Evolutionary conservation across 2,329 filamentous ascomycete species (phyloP), one percentile per base, ranked within the genome.

Genomic region (Colletotrichum truncatum): DNA sequence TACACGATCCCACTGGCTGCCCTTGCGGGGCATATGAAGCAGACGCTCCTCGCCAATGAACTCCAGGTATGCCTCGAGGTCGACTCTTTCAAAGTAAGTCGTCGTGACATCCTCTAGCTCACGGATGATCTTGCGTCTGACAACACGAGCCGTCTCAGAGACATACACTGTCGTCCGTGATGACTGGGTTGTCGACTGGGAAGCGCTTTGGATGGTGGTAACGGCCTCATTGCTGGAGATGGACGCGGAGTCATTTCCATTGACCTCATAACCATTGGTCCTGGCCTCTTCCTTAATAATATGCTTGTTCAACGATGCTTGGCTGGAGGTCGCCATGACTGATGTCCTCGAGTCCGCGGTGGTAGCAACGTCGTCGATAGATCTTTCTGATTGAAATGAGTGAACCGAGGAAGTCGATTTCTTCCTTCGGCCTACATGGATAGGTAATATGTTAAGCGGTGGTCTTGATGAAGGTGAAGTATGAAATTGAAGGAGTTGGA

Each of bases 1-100:
- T 1, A 81, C 78, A 1, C 76, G 74, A 58, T 81, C 79, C 78
- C 78, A 81, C 48, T 77, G 73, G 54, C 78, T 80, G n/a, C 77
- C 78, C 38, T 75, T 70, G 5, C 72, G 71, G 3, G 79, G 79
- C 77, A 81, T 81, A 55, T 80, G 78, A 14, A 78, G 74, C 12
- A 80, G 71, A 26, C 79, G 77, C 56, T 80, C 74, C 60, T 80
- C 75, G 10, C 74, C 73, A 54, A 81, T 79, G 68, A 73, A 76
- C 21, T 73, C 68, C 12, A 80, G 73, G 46, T 80, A 80, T 14
- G 55, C 39, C 21, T 64, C 38, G 25, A 64, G 61, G 26, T 59
- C 61, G 14, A 48, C 39, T 8, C 12, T 60, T 39, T 64, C 54
- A 10, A 64, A 60, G n/a, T 54, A 48, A 10, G 34, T 21, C 6